These are phyloP conservation scores for Protomyces macrosporus DNA, from an alignment of 1,139 yeast genomes.

Conservation along the genomic window DNA sequence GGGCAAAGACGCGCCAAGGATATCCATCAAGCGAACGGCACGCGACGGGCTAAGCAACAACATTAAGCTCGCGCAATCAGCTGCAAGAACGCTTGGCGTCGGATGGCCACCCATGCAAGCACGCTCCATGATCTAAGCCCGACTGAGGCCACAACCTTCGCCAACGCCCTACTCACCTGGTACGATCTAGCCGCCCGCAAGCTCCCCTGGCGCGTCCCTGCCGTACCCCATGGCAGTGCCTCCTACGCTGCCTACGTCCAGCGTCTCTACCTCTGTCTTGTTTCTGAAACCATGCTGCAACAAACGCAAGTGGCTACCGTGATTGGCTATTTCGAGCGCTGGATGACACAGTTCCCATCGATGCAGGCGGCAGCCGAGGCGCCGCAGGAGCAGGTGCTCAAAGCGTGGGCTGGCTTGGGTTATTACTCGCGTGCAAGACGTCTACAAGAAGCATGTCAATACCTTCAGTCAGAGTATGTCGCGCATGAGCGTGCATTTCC, in stretches of 20 bases:
- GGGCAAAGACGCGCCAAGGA: too few relatives aligned
- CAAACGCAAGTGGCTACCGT: slow-evolving; percentile 30
- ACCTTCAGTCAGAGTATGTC: slow-evolving; percentile 7
- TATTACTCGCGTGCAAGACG: slow-evolving; percentile 28
- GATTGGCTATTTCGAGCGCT: slow-evolving; percentile 25
- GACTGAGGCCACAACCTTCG: not conserved
- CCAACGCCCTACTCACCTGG: slow-evolving; percentile 15
- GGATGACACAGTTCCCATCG: slow-evolving; percentile 28
- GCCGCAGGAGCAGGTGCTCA: slow-evolving; percentile 23
- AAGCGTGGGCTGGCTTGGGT: slow-evolving; percentile 30
- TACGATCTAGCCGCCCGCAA: slow-evolving; percentile 17
- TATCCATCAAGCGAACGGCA: too few relatives aligned
- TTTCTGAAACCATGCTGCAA: slow-evolving; percentile 29
- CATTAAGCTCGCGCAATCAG: too few relatives aligned
- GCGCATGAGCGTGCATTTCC: slow-evolving; percentile 11
- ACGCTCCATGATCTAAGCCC: not conserved
- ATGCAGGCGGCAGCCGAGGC: slow-evolving; percentile 21
- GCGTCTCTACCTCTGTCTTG: slow-evolving; percentile 26
- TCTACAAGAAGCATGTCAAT: slow-evolving; percentile 25
- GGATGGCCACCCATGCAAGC: not conserved
- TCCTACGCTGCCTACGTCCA: slow-evolving; percentile 8
- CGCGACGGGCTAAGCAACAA: too few relatives aligned
- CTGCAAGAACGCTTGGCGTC: too few relatives aligned
- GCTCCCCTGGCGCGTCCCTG: slow-evolving; percentile 28
- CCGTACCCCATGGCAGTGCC: slow-evolving; percentile 1